Conservation (phyloP, 208 protist genomes). For the Leishmania gerbilli region DNA sequence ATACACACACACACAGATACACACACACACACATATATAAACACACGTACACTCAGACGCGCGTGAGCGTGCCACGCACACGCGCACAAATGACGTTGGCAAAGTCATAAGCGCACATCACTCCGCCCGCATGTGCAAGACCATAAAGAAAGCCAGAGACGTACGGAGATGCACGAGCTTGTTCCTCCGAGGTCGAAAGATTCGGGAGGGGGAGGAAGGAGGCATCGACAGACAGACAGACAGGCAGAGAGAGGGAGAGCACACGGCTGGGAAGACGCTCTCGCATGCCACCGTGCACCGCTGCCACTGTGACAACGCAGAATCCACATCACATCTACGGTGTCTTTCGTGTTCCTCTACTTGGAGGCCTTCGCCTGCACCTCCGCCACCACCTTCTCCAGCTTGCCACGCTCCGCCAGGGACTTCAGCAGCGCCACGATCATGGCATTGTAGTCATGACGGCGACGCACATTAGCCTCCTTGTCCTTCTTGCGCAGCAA, state of each 20-base stretch:
- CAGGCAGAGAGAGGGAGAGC: not conserved
- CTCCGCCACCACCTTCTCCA: constrained; percentile 55
- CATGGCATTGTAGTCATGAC: constrained; percentile 98
- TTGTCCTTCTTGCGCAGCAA: constrained; percentile 52
- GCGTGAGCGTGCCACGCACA: not conserved
- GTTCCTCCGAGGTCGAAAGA: not conserved
- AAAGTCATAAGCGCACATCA: not conserved
- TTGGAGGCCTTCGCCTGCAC: constrained; percentile 25
- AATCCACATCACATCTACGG: not conserved
- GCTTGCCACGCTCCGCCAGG: constrained; percentile 92
- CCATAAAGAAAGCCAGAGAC: not conserved
- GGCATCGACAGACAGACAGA: not conserved
- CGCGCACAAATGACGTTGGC: not conserved
- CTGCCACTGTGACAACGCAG: not conserved
- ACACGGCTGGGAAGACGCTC: not conserved
- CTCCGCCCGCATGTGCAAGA: not conserved
- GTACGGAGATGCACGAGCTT: not conserved
- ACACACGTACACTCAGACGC: not conserved
- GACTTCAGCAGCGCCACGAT: constrained; percentile 94
- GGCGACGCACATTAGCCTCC: constrained; percentile 94
- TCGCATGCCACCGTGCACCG: not conserved
- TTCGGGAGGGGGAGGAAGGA: not conserved
- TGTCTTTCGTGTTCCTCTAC: not conserved
- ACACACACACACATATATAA: no score
- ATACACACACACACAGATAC: not conserved